Base-by-base conservation (phyloP, 805 yeast species). In the Ogataea wickerhamii region DNA sequence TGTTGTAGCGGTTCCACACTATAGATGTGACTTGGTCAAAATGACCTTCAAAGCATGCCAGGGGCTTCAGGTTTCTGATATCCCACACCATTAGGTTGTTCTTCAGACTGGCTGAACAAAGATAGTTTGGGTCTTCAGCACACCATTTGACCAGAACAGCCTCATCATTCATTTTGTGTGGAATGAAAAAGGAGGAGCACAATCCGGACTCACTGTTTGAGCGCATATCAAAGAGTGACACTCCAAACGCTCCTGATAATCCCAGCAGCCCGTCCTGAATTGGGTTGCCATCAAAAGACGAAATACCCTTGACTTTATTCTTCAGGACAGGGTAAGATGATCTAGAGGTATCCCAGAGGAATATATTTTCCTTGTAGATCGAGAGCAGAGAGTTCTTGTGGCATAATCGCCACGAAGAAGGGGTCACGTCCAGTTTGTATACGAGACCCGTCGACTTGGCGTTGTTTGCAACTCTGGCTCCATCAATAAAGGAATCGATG, bases 201-300 rank as follows among this genome's bases (percentile, higher is more conserved):
- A 41, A 18, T 2, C 48, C 44, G 8, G 38, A 30, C 17, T 41
- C 35, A 14, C 64, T 66, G 5, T 70, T 64, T 4, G 71, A 68
- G 47, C 95, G 68, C 46, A 85, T 60, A 58, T 87, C 96, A 45
- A 79, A 71, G 27, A 87, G 60, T 0, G 93, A 80, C 7, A 87
- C 71, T 2, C 95, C 96, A 53, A 79, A 79, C 18, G 71, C 70
- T 4, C 87, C 87, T 42, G 84, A 78, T 2, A 82, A 61, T 0
- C 87, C 82, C 37, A 80, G 51, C 17, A 81, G 61, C 18, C 80
- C 76, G 48, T 68, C 70, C 30, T 73, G 57, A 33, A 61, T 49
- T 4, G 70, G 55, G 28, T 74, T 70, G 20, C 73, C 56, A 46
- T 80, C 81, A 40, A 82, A 73, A 30, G 68, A 62, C 10, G 61